Evolutionary conservation across 257 asterid genomes (phyloP).

Genomic region (Penstemon barbatus): DNA sequence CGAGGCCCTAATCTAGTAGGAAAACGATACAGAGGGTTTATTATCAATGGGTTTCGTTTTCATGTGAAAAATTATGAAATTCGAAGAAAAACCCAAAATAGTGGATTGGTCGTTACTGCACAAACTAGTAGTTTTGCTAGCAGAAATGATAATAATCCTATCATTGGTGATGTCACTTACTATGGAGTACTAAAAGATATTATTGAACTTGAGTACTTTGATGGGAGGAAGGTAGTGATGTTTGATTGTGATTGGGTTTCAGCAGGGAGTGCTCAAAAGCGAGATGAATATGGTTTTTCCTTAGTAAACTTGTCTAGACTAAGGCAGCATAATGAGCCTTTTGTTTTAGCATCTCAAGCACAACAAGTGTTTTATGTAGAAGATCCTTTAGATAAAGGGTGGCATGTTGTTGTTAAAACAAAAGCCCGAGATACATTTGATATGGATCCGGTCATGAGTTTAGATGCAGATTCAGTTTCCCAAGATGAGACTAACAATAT

Average conservation of each 20-base stretch:
- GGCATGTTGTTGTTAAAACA: constrained; percentile 15
- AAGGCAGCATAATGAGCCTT: constrained; percentile 14
- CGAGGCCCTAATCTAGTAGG: constrained; percentile 15
- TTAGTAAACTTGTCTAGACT: constrained; percentile 7
- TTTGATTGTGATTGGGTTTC: constrained; percentile 18
- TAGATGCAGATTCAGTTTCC: not conserved
- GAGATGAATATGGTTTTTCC: constrained; percentile 10
- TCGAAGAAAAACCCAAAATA: not conserved
- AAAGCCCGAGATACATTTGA: constrained; percentile 21
- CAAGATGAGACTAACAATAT: not conserved
- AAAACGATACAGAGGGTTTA: constrained; percentile 12
- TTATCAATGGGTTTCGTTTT: constrained; percentile 4
- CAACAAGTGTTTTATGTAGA: not conserved
- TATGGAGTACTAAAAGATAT: constrained; percentile 1
- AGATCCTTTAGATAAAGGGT: constrained; percentile 10
- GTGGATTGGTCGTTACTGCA: not conserved
- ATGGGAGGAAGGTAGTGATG: not conserved
- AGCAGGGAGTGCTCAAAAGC: constrained; percentile 6
- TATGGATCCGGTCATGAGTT: constrained; percentile 7
- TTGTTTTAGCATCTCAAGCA: constrained; percentile 1
- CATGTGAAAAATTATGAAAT: constrained; percentile 6
- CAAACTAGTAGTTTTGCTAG: constrained; percentile 5
- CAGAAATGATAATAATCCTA: constrained; percentile 7
- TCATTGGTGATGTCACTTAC: not conserved
- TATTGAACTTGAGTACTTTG: not conserved